Evolutionary conservation across 1,284 basidiomycete species (phyloP), one percentile per base, ranked within the genome.

Genomic region (Puccinia hordei): DNA sequence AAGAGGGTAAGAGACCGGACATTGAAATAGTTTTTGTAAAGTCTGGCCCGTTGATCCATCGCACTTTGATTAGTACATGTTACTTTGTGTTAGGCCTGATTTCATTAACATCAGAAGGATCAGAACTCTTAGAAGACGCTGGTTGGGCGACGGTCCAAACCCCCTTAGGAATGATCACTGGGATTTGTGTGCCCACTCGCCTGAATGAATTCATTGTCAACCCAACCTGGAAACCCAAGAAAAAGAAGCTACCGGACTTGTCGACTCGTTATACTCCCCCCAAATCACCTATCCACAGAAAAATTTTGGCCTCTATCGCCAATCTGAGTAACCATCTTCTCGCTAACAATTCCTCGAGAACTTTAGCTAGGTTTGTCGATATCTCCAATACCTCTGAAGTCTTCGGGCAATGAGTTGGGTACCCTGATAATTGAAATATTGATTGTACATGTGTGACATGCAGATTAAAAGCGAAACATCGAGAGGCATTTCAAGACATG

Each of bases 321-420:
- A 98, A 98, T 85, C 88, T 99, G 55, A 92, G 93, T 66, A 99
- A 99, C 84, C 94, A 95, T 33, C 95, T 99, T 74, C 92, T 99
- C 78, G 95, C 95, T 3, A 95, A 95, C 82, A 90, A 82, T 66
- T 79, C 77, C 1, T 79, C 77, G 13, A 71, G 53, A 72, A 72
- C 68, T 46, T 38, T 79, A 24, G 57, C 66, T 27, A 71, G 38
- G 77, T 79, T n/a, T 49, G 77, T 33, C 17, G 22, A 57, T 59
- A n/a, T n/a, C 10, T 68, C 35, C 53, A 61, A 61, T 89, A 85
- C 27, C 27, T 4, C 51, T 46, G 80, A 22, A 82, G 57, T 49
- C 66, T 33, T 72, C 5, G 15, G 63, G 33, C 81, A 19, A 81
- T 79, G 30, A 68, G 5, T 69, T 51, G 12, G 46, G 10, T 44